A percentile compares a stretch with the other conserved stretches of the same genome.
Evolutionary conservation across 805 yeast species (phyloP).

Genomic region (Ogataea haglerorum): DNA sequence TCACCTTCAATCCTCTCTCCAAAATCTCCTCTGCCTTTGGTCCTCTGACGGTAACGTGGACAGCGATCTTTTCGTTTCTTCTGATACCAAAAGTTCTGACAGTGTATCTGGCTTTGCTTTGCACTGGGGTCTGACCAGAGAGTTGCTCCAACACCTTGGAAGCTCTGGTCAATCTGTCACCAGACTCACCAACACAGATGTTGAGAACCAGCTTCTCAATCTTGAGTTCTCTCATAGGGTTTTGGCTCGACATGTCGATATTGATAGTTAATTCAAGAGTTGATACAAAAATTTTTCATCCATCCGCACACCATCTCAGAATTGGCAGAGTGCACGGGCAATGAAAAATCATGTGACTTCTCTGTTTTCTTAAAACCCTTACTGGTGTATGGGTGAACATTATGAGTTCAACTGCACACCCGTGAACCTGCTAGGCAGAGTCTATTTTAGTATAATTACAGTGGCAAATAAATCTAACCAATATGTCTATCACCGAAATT

Average conservation of each 20-base stretch:
- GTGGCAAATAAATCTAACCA: conserved; percentile 12
- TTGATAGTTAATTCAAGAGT: conserved; percentile 6
- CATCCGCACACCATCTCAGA: conserved; percentile 12
- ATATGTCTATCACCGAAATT: conserved; percentile 32
- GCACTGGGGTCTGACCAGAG: conserved; percentile 99
- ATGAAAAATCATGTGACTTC: conserved; percentile 7
- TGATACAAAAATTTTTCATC: conserved; percentile 15
- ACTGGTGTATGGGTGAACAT: conserved; percentile 2
- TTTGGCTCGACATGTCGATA: conserved; percentile 42
- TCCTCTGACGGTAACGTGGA: conserved; percentile 99
- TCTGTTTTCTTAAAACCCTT: conserved; percentile 3
- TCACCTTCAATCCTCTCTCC: conserved; percentile 99
- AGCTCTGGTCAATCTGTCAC: conserved; percentile 99
- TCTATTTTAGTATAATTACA: conserved; percentile 1
- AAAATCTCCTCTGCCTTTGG: conserved; percentile 99
- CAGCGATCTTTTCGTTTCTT: conserved; percentile 99
- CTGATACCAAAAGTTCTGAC: conserved; percentile 99
- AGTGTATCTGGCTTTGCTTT: conserved; percentile 99
- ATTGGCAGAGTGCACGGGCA: conserved; percentile 10
- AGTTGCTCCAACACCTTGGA: conserved; percentile 99
- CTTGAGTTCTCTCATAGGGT: conserved; percentile 98
- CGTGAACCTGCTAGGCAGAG: not conserved
- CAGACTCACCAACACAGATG: conserved; percentile 99
- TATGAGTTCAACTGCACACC: not conserved
- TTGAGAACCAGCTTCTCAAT: conserved; percentile 99